Evolutionary conservation across 2,329 filamentous ascomycete species (phyloP), one percentile per base, ranked within the genome.

Genomic region (Cladosporium velox): DNA sequence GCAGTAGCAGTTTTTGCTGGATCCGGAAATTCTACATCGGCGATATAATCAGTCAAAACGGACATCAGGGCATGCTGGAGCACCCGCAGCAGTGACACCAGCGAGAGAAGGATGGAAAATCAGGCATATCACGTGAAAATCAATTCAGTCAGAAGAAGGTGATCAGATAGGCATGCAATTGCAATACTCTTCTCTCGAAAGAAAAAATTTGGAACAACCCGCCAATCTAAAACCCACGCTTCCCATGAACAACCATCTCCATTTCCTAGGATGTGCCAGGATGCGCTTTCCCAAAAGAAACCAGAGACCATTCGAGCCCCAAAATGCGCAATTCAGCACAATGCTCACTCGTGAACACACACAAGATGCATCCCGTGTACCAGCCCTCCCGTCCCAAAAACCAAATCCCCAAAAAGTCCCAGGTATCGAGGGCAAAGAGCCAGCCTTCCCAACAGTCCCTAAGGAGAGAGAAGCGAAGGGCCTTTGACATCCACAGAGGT

Each of bases 351-450:
- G 28, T 34, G 52, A 30, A 32, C 26, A 54, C 4, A n/a, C 18
- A 55, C 28, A 34, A 47, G 41, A 55, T 55, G 52, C 52, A 34
- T 34, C 11, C 51, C 51, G 6, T 21, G n/a, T 55, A 28, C 49
- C 35, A 18, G 4, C 15, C 14, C 7, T 15, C 51, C 5, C 18
- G 3, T 21, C 51, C 52, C 52, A 30, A 26, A 30, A 26, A 11
- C 52, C 14, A 30, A 34, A 34, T 18, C 15, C 51, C 52, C n/a
- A 11, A 55, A 55, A 55, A 34, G 30, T 55, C 52, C 52, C 52
- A 55, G 52, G 52, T 55, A 55, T 32, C 18, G 32, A 55, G 52
- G 52, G 41, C 41, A 21, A 47, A 55, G 28, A n/a, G 14, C 52
- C 41, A 11, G 41, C 41, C 41, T 47, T 47, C 41, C 41, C 41